phyloP scores from a whole-genome alignment of 441 rosid genomes.

The Raphanus hybrid region DNA sequence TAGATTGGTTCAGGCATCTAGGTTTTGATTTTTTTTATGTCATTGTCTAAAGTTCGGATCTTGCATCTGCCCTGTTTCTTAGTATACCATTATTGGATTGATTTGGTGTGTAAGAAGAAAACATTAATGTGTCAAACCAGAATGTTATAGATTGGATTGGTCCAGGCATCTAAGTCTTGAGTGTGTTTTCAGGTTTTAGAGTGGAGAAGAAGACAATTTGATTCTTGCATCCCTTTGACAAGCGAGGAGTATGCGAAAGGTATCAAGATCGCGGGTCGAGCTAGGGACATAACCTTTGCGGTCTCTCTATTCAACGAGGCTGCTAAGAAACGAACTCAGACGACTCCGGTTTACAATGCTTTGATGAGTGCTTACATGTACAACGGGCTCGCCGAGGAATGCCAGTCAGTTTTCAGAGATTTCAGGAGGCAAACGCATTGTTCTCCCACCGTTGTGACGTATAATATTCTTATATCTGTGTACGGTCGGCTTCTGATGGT shows the following conservation, averaged over 20 bases:
- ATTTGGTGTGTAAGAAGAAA: background rate
- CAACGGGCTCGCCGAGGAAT: slow-evolving; percentile 59
- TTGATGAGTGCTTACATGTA: slow-evolving; percentile 76
- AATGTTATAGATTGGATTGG: background rate
- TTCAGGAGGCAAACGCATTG: slow-evolving; percentile 56
- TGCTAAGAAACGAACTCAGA: slow-evolving; percentile 44
- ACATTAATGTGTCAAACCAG: background rate
- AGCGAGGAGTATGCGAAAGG: slow-evolving; percentile 77
- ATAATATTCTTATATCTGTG: slow-evolving; percentile 76
- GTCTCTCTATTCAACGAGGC: slow-evolving; percentile 69
- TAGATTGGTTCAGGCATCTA: background rate
- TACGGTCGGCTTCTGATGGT: slow-evolving; percentile 44
- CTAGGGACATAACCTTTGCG: slow-evolving; percentile 63
- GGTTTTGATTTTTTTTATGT: background rate
- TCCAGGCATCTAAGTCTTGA: no score
- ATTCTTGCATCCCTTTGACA: slow-evolving; percentile 55
- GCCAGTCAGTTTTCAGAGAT: slow-evolving; percentile 58
- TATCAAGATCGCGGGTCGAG: slow-evolving; percentile 68
- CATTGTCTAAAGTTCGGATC: background rate
- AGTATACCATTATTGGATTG: background rate
- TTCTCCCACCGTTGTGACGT: slow-evolving; percentile 67
- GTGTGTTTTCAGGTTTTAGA: slow-evolving; percentile 29
- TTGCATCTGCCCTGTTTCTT: slow-evolving; percentile 23
- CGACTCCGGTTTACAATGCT: slow-evolving; percentile 62
- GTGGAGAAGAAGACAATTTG: slow-evolving; percentile 71